phyloP scores from a whole-genome alignment of 2,329 filamentous ascomycete genomes.

The Neobulgaria alba region DNA sequence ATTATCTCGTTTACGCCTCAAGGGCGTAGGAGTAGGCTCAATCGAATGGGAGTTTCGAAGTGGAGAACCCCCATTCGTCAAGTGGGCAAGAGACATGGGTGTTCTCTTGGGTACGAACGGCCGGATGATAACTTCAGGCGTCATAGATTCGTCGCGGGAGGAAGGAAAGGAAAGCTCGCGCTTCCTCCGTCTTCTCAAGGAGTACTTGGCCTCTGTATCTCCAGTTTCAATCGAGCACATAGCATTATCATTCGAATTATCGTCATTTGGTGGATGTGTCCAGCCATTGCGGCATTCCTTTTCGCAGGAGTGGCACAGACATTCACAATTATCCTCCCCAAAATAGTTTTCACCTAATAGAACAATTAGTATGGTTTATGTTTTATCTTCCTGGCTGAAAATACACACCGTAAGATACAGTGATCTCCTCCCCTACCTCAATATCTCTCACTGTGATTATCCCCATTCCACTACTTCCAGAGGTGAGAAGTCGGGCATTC shows the following conservation, averaged over 20 bases:
- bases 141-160: slow-evolving; percentile 45
- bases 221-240: slow-evolving; percentile 31
- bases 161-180: slow-evolving; percentile 43
- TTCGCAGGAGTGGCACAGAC: slow-evolving; percentile 85
- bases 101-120: slow-evolving; percentile 24
- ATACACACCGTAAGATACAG: slow-evolving; percentile 66
- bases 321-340: slow-evolving; percentile 89
- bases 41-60: slow-evolving; percentile 16
- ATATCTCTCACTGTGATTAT: slow-evolving; percentile 81
- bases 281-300: slow-evolving; percentile 70
- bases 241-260: too few species aligned
- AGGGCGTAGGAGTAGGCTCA: slow-evolving; percentile 6
- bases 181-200: slow-evolving; percentile 42
- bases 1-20: background rate
- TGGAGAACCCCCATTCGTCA: slow-evolving; percentile 19
- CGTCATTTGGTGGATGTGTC: slow-evolving; percentile 45
- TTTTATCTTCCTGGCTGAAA: too few species aligned
- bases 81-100: slow-evolving; percentile 18
- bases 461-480: slow-evolving; percentile 78
- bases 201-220: slow-evolving; percentile 34
- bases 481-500: slow-evolving; percentile 80
- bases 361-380: too few species aligned
- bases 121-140: slow-evolving; percentile 38
- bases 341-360: slow-evolving; percentile 76
- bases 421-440: slow-evolving; percentile 84